Conservation (phyloP, 106 monocot genomes). For the Agapanthus africanus region DNA sequence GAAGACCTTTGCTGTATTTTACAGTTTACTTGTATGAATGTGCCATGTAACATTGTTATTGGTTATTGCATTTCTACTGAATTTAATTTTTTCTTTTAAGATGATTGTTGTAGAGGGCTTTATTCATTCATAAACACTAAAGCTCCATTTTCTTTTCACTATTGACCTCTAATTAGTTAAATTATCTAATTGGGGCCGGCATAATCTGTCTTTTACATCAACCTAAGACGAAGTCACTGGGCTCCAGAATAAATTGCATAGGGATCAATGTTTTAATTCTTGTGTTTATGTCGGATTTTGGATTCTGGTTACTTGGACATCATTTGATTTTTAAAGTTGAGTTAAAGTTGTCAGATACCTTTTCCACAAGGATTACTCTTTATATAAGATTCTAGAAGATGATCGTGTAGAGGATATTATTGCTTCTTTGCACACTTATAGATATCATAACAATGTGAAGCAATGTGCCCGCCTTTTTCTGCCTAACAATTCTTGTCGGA, state of each 20-base stretch:
- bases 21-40: neutral
- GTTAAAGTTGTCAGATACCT: neutral
- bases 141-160: neutral
- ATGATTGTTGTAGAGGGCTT: neutral
- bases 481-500: no score
- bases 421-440: no score
- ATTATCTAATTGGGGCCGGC: neutral
- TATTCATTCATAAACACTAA: neutral
- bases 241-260: neutral
- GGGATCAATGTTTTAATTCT: neutral
- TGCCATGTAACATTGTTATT: neutral
- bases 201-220: neutral
- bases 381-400: neutral
- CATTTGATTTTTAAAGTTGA: neutral
- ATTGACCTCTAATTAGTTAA: neutral
- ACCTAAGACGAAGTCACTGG: neutral
- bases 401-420: no score
- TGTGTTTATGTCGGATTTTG: no score
- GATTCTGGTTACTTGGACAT: neutral
- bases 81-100: neutral
- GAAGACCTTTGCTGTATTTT: neutral
- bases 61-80: neutral
- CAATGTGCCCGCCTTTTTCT: no score
- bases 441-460: no score
- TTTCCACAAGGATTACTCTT: neutral